A percentile compares a stretch with the other conserved stretches of the same genome.
Evolutionary conservation across 768 basidiomycete genomes (phyloP).

Genomic region (Agaricus subrufescens): DNA sequence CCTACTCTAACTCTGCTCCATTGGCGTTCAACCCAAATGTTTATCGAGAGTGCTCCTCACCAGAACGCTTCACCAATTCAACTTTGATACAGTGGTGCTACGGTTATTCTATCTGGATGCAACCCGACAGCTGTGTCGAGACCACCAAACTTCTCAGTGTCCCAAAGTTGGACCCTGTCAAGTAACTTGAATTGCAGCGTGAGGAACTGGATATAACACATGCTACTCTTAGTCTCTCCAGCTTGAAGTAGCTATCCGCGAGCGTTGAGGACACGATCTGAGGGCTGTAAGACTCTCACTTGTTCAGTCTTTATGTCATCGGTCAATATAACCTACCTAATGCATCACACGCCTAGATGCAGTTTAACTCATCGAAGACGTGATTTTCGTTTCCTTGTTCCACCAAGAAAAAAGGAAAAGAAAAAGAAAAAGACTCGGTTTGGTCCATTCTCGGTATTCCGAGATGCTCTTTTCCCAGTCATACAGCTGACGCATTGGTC

Average conservation of each 20-base stretch:
- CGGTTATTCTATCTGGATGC: too few relatives aligned
- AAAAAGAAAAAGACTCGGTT: too few relatives aligned
- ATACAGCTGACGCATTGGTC: neutral
- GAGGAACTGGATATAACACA: constrained; percentile 5
- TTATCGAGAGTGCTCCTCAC: constrained; percentile 4
- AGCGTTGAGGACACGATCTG: constrained; percentile 5
- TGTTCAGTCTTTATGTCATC: constrained; percentile 1
- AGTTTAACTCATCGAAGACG: neutral
- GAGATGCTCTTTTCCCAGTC: constrained; percentile 1
- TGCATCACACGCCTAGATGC: constrained; percentile 1
- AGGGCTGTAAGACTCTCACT: neutral
- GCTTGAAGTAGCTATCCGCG: constrained; percentile 6
- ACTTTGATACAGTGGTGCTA: constrained; percentile 10
- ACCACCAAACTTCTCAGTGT: neutral
- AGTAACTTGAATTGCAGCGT: constrained; percentile 6
- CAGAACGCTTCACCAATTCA: constrained; percentile 12
- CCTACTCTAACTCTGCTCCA: constrained; percentile 5
- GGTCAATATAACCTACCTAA: constrained; percentile 5
- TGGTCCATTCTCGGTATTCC: neutral
- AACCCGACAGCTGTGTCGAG: constrained; percentile 8
- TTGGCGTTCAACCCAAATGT: constrained; percentile 5
- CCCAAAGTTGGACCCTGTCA: constrained; percentile 9
- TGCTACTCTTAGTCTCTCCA: constrained; percentile 4
- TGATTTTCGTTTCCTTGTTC: neutral
- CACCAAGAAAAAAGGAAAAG: neutral